These are phyloP conservation scores for Poronia punctata DNA, from an alignment of 495 filamentous ascomycete genomes.

Conservation along the genomic window DNA sequence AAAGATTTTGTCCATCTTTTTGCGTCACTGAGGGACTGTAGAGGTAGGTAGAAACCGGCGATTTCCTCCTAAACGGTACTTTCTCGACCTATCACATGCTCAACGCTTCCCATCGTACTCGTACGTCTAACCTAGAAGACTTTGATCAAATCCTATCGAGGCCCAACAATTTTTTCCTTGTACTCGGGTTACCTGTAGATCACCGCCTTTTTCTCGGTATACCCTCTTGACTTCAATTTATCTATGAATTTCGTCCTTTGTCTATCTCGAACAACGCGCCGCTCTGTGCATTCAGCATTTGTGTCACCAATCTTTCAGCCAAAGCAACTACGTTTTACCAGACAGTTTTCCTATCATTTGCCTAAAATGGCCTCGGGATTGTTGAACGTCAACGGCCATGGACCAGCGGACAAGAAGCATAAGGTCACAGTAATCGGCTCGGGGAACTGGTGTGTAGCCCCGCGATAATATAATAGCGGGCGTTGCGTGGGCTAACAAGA, in stretches of 20 bases:
- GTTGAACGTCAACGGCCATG: constrained; percentile 7
- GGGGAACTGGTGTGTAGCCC: constrained; percentile 75
- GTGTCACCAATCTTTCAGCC: not conserved
- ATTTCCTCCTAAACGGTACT: not conserved
- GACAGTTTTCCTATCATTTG: constrained; percentile 1
- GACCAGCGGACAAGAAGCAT: constrained; percentile 58
- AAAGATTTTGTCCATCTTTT: not conserved
- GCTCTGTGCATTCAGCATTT: not conserved
- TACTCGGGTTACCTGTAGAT: too few relatives aligned
- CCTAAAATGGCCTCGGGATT: constrained; percentile 10
- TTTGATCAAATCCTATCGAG: too few relatives aligned
- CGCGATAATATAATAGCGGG: constrained; percentile 6
- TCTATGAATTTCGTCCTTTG: constrained; percentile 5
- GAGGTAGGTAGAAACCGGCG: constrained; percentile 4
- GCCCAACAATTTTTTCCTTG: too few relatives aligned
- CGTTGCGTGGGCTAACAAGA: constrained; percentile 3
- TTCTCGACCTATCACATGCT: constrained; percentile 7
- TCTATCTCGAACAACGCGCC: constrained; percentile 4
- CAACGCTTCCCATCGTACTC: not conserved
- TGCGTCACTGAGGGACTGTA: constrained; percentile 5
- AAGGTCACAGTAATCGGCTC: constrained; percentile 92
- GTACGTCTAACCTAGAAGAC: too few relatives aligned
- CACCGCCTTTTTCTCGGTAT: not conserved
- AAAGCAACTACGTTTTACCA: not conserved
- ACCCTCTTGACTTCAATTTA: not conserved